These are phyloP conservation scores for Geotrichum histeridarum DNA, from an alignment of 1,139 yeast genomes.

Conservation along the genomic window DNA sequence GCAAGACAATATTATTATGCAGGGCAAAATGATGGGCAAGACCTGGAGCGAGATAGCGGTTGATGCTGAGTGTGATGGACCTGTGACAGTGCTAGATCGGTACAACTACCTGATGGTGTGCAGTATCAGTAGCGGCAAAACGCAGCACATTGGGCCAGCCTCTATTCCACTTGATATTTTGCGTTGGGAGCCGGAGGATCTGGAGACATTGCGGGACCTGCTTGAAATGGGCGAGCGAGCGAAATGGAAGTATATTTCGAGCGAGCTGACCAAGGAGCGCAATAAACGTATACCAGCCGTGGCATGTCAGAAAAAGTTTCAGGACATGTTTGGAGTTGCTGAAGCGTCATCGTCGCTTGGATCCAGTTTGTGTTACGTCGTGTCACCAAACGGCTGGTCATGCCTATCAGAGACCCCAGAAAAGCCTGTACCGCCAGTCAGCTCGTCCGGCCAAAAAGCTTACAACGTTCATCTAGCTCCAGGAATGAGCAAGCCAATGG, in stretches of 20 bases:
- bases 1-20: slow-evolving; percentile 12
- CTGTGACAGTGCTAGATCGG: slow-evolving; percentile 10
- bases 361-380: slow-evolving; percentile 40
- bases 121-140: neutral
- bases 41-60: slow-evolving; percentile 14
- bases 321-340: slow-evolving; percentile 42
- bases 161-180: neutral
- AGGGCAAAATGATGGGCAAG: slow-evolving; percentile 15
- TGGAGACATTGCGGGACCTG: slow-evolving; percentile 35
- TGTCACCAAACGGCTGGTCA: slow-evolving; percentile 40
- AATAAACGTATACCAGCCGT: slow-evolving; percentile 39
- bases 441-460: neutral
- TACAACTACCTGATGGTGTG: slow-evolving; percentile 11
- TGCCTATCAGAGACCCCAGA: slow-evolving; percentile 23
- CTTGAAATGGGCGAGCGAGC: slow-evolving; percentile 40
- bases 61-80: slow-evolving; percentile 11
- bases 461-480: neutral
- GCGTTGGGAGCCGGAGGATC: slow-evolving; percentile 36
- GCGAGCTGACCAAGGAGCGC: slow-evolving; percentile 29
- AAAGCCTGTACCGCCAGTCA: neutral
- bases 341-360: slow-evolving; percentile 38
- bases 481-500: neutral
- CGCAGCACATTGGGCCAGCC: too few species aligned
- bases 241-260: slow-evolving; percentile 43
- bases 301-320: slow-evolving; percentile 41